Percentiles rank a stretch among this genome's conserved stretches.
These are phyloP conservation scores for Lasiosphaeria miniovina DNA, from an alignment of 495 filamentous ascomycete genomes.

Conservation along the genomic window DNA sequence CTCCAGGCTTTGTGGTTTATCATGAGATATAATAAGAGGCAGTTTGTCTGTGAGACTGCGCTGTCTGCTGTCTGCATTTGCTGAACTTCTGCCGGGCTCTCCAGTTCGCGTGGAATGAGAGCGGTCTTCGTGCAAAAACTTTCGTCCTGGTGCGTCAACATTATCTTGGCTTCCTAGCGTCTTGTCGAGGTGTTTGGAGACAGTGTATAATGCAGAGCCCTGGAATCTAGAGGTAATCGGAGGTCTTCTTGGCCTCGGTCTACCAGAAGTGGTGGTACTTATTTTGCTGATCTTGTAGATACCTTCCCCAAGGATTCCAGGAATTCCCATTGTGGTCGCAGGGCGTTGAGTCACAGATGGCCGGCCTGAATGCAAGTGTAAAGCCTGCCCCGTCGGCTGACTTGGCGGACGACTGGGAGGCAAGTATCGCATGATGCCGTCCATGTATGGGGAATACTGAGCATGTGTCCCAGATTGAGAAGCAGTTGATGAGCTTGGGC, in stretches of 20 bases:
- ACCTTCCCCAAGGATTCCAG: slow-evolving; percentile 24
- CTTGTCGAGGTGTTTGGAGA: slow-evolving; percentile 19
- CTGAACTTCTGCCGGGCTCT: no score
- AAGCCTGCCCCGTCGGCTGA: slow-evolving; percentile 10
- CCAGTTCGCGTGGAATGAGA: neutral
- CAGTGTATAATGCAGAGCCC: slow-evolving; percentile 6
- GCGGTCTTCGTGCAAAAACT: neutral
- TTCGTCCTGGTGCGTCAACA: neutral
- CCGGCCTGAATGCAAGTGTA: neutral
- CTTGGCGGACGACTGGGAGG: slow-evolving; percentile 13
- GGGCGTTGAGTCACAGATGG: slow-evolving; percentile 15
- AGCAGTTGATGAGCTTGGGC: slow-evolving; percentile 1
- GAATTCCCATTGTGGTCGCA: slow-evolving; percentile 19
- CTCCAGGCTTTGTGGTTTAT: no score
- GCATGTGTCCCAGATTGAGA: slow-evolving; percentile 3
- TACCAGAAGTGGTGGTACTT: slow-evolving; percentile 7
- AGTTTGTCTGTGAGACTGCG: no score
- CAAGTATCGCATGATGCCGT: neutral
- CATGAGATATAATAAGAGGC: no score
- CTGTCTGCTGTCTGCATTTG: no score
- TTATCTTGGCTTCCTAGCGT: slow-evolving; percentile 14
- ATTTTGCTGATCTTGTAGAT: slow-evolving; percentile 31
- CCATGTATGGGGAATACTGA: neutral
- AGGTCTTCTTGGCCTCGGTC: slow-evolving; percentile 12
- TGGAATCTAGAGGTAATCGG: slow-evolving; percentile 6